phyloP scores from a whole-genome alignment of 257 asterid species.

The Thymus mandschuricus region DNA sequence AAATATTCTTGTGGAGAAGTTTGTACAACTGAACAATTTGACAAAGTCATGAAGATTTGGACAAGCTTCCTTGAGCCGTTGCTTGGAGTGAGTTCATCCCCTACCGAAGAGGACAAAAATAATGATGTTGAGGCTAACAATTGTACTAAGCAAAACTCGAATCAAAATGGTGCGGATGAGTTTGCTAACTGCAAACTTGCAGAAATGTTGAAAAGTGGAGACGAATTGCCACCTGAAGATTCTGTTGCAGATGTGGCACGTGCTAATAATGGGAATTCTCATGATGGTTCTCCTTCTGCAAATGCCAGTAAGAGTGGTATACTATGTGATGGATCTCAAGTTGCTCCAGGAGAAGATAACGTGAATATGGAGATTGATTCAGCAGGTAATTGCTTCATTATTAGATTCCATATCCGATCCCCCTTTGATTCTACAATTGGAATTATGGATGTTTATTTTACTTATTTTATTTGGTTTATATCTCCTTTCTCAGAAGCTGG shows the following conservation, averaged over 20 bases:
- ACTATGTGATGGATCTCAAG: constrained; percentile 38
- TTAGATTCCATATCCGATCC: constrained; percentile 12
- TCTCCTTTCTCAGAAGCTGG: constrained; percentile 46
- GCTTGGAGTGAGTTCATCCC: constrained; percentile 63
- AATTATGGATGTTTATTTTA: constrained; percentile 26
- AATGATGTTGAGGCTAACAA: constrained; percentile 36
- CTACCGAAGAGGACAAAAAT: constrained; percentile 46
- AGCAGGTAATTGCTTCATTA: constrained; percentile 40
- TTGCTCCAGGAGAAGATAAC: constrained; percentile 40
- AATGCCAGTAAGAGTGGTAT: constrained; percentile 36
- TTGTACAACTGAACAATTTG: constrained; percentile 77
- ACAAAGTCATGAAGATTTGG: constrained; percentile 83
- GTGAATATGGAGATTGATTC: constrained; percentile 43
- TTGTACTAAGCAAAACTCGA: constrained; percentile 36
- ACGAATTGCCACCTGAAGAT: constrained; percentile 39
- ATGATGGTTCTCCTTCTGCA: constrained; percentile 40
- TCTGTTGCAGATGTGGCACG: constrained; percentile 35
- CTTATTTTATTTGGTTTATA: constrained; percentile 44
- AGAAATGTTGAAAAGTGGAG: constrained; percentile 39
- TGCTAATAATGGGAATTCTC: constrained; percentile 41
- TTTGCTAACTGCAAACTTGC: constrained; percentile 42
- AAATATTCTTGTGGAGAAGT: constrained; percentile 77
- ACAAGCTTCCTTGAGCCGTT: constrained; percentile 73
- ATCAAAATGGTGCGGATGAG: constrained; percentile 39
- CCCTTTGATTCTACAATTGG: constrained; percentile 31